phyloP scores from a whole-genome alignment of 306 rosid species.

The Sindora glabra region DNA sequence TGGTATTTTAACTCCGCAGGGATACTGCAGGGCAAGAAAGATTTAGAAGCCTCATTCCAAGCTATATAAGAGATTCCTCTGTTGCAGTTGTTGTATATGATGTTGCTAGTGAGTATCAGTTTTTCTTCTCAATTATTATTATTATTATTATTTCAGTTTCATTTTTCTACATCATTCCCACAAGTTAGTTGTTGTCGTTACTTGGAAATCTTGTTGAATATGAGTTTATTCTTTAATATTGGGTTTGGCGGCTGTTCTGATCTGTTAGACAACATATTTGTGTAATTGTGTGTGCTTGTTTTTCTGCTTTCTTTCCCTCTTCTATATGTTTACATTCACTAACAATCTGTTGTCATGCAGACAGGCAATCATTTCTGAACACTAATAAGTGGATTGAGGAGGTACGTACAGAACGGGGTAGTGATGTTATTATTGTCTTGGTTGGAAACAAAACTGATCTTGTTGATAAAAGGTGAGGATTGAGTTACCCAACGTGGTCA shows the following conservation, averaged over 20 bases:
- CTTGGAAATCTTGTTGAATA: neutral
- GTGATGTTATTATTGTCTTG: constrained; percentile 77
- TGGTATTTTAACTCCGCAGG: constrained; percentile 40
- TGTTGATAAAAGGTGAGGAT: constrained; percentile 69
- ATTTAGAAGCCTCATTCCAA: constrained; percentile 97
- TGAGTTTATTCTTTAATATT: neutral
- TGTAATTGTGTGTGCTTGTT: neutral
- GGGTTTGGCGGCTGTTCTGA: neutral
- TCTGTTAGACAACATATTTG: constrained; percentile 1
- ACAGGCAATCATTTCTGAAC: constrained; percentile 64
- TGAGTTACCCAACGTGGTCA: too few relatives aligned
- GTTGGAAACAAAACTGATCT: constrained; percentile 90
- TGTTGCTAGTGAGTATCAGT: too few relatives aligned
- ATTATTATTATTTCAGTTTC: too few relatives aligned
- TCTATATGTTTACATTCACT: neutral
- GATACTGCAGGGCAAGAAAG: constrained; percentile 99
- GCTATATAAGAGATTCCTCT: too few relatives aligned
- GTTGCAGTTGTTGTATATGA: too few relatives aligned
- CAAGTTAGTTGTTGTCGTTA: too few relatives aligned
- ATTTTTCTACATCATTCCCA: too few relatives aligned
- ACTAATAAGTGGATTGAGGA: constrained; percentile 81
- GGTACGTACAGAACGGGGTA: constrained; percentile 77
- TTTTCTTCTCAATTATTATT: too few relatives aligned
- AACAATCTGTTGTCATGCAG: constrained; percentile 27
- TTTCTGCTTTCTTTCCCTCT: neutral